phyloP scores from a whole-genome alignment of 2,329 filamentous ascomycete species.

The Colletotrichum simmondsii region DNA sequence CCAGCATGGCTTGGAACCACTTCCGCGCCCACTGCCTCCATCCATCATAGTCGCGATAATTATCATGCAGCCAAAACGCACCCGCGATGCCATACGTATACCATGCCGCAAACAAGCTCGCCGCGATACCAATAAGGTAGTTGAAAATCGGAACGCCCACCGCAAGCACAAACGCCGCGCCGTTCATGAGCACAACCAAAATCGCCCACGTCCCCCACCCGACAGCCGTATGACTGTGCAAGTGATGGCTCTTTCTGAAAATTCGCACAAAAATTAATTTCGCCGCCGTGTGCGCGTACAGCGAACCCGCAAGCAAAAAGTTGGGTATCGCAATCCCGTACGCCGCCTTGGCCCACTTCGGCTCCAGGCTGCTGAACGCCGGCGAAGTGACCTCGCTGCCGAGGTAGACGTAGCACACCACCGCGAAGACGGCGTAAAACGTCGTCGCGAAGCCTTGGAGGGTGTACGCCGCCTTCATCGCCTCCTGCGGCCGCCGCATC shows the following conservation, averaged over 20 bases:
- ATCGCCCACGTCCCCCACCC: conserved; percentile 60
- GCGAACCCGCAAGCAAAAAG: conserved; percentile 58
- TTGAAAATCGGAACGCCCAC: conserved; percentile 65
- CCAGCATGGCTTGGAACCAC: conserved; percentile 50
- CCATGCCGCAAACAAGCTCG: conserved; percentile 63
- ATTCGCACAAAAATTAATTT: conserved; percentile 63
- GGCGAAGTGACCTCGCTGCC: conserved; percentile 57
- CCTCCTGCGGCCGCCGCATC: conserved; percentile 61
- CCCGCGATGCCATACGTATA: conserved; percentile 64
- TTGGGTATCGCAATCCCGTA: conserved; percentile 63
- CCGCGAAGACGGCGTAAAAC: conserved; percentile 62
- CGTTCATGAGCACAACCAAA: conserved; percentile 58
- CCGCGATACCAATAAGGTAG: conserved; percentile 62
- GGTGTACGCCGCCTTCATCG: conserved; percentile 61
- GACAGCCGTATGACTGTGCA: conserved; percentile 57
- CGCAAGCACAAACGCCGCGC: conserved; percentile 52
- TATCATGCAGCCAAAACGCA: conserved; percentile 63
- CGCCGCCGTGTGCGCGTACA: conserved; percentile 62
- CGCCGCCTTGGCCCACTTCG: conserved; percentile 59
- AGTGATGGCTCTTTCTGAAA: conserved; percentile 56
- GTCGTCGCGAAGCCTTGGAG: conserved; percentile 61
- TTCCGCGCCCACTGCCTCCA: conserved; percentile 48
- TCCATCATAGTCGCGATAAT: conserved; percentile 54
- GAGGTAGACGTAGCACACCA: conserved; percentile 62
- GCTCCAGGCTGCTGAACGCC: conserved; percentile 57